Base-by-base conservation (phyloP, 2,329 filamentous ascomycete species). In the Salinomyces thailandicus region DNA sequence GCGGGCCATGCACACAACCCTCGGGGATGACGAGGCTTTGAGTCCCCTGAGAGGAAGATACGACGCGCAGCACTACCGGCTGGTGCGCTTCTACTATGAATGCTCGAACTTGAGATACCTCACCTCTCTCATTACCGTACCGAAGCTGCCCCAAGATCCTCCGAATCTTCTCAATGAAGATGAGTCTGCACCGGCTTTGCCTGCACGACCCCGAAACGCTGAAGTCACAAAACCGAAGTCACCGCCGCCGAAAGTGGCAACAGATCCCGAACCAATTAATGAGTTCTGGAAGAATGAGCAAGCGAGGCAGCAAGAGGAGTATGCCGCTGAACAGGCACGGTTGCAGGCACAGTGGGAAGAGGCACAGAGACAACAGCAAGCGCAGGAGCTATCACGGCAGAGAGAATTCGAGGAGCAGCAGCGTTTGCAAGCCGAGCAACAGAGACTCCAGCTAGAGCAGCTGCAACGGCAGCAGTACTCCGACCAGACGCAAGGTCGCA, bases 51-150 rank as follows among this genome's bases (percentile, higher is more conserved):
- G 89, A 39, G 76, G 80, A 44, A 75, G 89, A 53, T 98, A 96
- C 59, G 82, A 95, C 59, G 86, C 91, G 11, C 91, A 96, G 56
- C 91, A 98, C 61, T 89, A 96, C 67, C 83, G 91, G 13, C 74
- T 98, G 12, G 83, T 94, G 57, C 91, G 93, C 56, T 98, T 96
- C 64, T 98, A 98, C 66, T 96, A 96, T 62, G 91, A 98, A 64
- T 98, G 91, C 63, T 95, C 91, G 8, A 98, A 96, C 60, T 72
- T 98, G 37, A 81, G 91, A 50, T 98, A 98, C 58, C 73, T 98
- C 33, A 98, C 91, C 11, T 94, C 86, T 53, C 70, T 98, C 35
- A 96, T 98, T 55, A 93, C 85, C 2, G 85, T 98, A 5, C 91
- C 91, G 1, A 96, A 95, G 60, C 73, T 98, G 34, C 87, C 91